phyloP scores from a whole-genome alignment of 768 basidiomycete species.

The Omphalotus guepiniiformis region DNA sequence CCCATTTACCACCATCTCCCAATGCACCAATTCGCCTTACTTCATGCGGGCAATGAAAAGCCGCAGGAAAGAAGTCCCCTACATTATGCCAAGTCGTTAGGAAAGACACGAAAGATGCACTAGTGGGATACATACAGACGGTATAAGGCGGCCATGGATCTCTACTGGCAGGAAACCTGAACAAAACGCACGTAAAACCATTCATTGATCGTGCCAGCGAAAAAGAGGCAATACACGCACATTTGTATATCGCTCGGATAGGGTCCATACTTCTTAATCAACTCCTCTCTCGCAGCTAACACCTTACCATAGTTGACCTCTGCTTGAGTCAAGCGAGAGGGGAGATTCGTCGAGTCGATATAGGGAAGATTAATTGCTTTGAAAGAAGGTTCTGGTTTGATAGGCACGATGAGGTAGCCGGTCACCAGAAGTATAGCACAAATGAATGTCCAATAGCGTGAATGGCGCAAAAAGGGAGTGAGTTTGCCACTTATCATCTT shows the following conservation, averaged over 20 bases:
- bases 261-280: slow-evolving; percentile 55
- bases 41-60: slow-evolving; percentile 50
- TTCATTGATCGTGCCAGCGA: slow-evolving; percentile 5
- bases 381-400: slow-evolving; percentile 27
- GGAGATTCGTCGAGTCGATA: slow-evolving; percentile 30
- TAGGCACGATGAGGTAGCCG: slow-evolving; percentile 43
- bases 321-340: slow-evolving; percentile 36
- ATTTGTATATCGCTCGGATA: slow-evolving; percentile 40
- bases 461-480: slow-evolving; percentile 33
- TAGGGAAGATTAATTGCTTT: slow-evolving; percentile 28
- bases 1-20: slow-evolving; percentile 70
- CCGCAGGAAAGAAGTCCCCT: slow-evolving; percentile 56
- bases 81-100: background rate
- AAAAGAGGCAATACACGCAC: slow-evolving; percentile 31
- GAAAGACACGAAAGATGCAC: background rate
- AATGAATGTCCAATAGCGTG: slow-evolving; percentile 46
- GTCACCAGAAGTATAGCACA: slow-evolving; percentile 37
- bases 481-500: too few relatives aligned
- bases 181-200: slow-evolving; percentile 10
- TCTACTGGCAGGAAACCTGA: slow-evolving; percentile 48
- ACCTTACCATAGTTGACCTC: slow-evolving; percentile 43
- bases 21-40: slow-evolving; percentile 45
- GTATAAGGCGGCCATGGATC: slow-evolving; percentile 56
- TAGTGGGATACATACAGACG: slow-evolving; percentile 42
- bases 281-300: slow-evolving; percentile 35